Base-by-base conservation (phyloP, 2,329 filamentous ascomycete species). In the Chalaropsis thielavioides region DNA sequence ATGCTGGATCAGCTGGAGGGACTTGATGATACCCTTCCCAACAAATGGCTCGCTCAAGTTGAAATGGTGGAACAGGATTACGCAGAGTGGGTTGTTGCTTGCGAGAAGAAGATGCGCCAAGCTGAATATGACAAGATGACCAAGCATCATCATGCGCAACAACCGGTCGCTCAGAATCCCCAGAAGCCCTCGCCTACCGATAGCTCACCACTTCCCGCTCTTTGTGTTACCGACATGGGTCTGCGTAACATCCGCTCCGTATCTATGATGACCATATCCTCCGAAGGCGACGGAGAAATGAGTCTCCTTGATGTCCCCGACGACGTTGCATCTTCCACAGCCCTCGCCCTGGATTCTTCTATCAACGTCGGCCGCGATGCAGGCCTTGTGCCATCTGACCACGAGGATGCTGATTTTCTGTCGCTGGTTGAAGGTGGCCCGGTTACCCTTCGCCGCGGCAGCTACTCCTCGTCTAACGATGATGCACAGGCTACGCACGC, bases 1-100 rank as follows among this genome's bases (percentile, higher is more conserved):
- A 90, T 96, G 82, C 80, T 99, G 15, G 92, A 99, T 74, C 81
- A 83, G 40, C 79, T 97, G 1, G 94, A 97, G 74, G 92, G 90
- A 1, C 80, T 85, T 64, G 80, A 87, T 54, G 94, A 99, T 71
- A 90, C 88, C 0, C 77, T 99, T 10, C 94, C 94, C 0, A 88
- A 95, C 49, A 73, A 78, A 35, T 99, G 92, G 94, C 83, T 97
- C 65, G 90, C 95, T 70, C 82, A 86, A 3, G 87, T 97, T 76
- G 94, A 97, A 73, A 75, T 76, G 0, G 78, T 95, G 3, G 94
- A 99, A 73, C 78, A 81, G 11, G 82, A 86, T 38, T 96, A 92
- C 74, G 83, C 85, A 7, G 81, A 85, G 27, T 99, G 94, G 94
- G 84, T 86, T 54, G 85, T 87, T 60, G 81, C 86, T 60, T 91